Evolutionary conservation across 2,329 filamentous ascomycete genomes (phyloP).

Genomic region (Pestalotiopsis sp.): DNA sequence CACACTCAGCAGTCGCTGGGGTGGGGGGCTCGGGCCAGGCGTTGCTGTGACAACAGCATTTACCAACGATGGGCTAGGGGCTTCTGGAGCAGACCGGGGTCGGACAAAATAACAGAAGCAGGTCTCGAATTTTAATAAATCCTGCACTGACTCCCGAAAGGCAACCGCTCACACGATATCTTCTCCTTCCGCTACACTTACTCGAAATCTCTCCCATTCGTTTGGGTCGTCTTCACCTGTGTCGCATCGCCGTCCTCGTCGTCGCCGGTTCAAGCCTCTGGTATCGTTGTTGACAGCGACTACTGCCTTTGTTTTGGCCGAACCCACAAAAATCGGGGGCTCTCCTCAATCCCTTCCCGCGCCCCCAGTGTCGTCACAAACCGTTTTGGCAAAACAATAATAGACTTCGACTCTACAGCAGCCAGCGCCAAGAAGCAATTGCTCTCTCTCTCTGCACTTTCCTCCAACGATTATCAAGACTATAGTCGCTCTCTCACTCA

Average conservation of each 20-base stretch:
- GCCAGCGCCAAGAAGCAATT: neutral
- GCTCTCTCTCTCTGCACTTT: neutral
- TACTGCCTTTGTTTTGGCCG: neutral
- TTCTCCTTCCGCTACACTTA: neutral
- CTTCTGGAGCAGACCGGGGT: neutral
- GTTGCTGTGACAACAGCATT: constrained; percentile 11
- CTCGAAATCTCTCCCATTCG: neutral
- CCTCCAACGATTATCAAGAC: neutral
- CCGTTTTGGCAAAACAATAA: constrained; percentile 2
- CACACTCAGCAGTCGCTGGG: too few species aligned
- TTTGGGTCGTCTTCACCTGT: neutral
- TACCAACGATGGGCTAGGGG: constrained; percentile 1
- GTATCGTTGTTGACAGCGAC: neutral
- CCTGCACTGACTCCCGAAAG: constrained; percentile 7
- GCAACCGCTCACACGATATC: constrained; percentile 13
- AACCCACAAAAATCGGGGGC: constrained; percentile 1
- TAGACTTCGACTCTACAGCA: constrained; percentile 4
- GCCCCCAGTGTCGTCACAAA: constrained; percentile 9
- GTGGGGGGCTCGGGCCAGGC: too few species aligned
- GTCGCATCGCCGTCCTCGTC: neutral
- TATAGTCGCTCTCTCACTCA: neutral
- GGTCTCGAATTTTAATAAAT: constrained; percentile 5
- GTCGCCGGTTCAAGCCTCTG: neutral
- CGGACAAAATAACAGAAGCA: constrained; percentile 10
- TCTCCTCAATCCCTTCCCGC: neutral